These are phyloP conservation scores for Sclerotinia subarctica DNA, from an alignment of 2,329 filamentous ascomycete genomes.

Conservation along the genomic window DNA sequence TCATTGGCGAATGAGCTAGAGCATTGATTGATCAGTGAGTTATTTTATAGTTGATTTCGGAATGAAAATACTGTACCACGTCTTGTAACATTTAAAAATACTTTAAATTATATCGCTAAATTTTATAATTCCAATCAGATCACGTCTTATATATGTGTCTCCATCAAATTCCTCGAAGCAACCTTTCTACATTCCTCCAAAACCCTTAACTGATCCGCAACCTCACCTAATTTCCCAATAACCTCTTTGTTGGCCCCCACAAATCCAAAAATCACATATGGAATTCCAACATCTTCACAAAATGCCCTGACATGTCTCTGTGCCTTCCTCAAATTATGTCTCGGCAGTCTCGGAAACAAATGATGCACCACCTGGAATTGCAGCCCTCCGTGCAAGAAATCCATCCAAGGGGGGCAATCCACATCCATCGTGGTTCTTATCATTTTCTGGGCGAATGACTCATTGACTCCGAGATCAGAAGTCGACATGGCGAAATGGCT, in stretches of 20 bases:
- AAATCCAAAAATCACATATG: conserved; percentile 38
- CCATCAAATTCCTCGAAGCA: neutral
- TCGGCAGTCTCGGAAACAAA: conserved; percentile 75
- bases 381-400: conserved; percentile 83
- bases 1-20: too few relatives aligned
- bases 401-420: conserved; percentile 81
- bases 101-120: too few relatives aligned
- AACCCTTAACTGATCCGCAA: neutral
- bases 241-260: conserved; percentile 59
- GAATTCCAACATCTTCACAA: neutral
- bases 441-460: conserved; percentile 89
- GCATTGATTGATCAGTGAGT: too few relatives aligned
- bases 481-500: conserved; percentile 95
- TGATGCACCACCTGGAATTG: conserved; percentile 91
- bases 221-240: neutral
- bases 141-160: neutral
- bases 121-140: too few relatives aligned
- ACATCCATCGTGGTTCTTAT: conserved; percentile 91
- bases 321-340: conserved; percentile 74
- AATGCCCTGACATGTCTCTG: neutral
- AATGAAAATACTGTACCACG: too few relatives aligned
- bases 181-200: neutral
- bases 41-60: too few relatives aligned
- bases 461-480: conserved; percentile 73
- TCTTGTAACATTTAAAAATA: too few relatives aligned